Evolutionary conservation across 2,329 filamentous ascomycete species (phyloP), one percentile per base, ranked within the genome.

Genomic region (Aspergillus niger): DNA sequence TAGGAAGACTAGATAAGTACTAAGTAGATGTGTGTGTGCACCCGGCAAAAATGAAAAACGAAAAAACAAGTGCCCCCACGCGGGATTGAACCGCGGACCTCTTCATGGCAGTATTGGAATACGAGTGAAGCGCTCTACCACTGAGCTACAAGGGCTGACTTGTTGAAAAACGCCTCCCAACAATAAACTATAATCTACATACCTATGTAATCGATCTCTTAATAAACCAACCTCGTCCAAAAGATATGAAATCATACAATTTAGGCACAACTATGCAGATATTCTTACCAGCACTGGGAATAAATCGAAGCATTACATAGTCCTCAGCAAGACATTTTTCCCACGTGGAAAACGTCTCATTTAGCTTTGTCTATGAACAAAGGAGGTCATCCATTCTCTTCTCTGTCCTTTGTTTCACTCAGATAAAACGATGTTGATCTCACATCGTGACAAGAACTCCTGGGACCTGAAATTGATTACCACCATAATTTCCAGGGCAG

Each of bases 91-190:
- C 47, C 47, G 47, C 47, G 47, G 47, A 50, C 47, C 47, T 50
- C 47, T 50, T 50, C 47, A 50, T 50, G 26, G 15, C 47, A 30
- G 26, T 50, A 44, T 44, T 24, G 41, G 2, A 1, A 50, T 50
- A 50, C 47, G 47, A 50, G 47, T 50, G 47, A 50, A 50, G 47
- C 47, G 47, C 47, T 50, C 47, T 50, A 50, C 47, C 47, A 50
- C 47, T 50, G 47, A 50, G 47, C 47, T 50, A 50, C 26, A 50
- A 50, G 47, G 47, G 47, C 47, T 50, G 47, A 30, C 26, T 22
- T 49, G 44, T 49, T 44, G 41, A 4, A 44, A 20, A 22, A 13
- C 13, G 41, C 6, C 10, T 13, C 5, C 3, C 10, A 15, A 24
- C 10, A 20, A 20, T 22, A 20, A 6, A 0, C 2, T 43, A 43